Percentiles rank a stretch among this genome's conserved stretches.
Conservation (phyloP, 441 rosid genomes). For the Jatropha podagrica region DNA sequence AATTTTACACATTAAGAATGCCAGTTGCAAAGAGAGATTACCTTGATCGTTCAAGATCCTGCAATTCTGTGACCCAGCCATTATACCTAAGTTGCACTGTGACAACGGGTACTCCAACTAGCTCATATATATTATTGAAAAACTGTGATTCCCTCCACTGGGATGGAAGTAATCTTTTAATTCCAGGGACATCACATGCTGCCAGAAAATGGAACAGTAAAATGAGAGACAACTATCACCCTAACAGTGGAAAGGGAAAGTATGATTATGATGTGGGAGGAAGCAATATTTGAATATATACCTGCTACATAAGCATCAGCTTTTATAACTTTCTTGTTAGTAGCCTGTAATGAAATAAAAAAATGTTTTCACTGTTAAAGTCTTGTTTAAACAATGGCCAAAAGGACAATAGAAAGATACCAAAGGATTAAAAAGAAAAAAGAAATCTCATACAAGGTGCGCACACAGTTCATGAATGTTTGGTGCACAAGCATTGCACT, state of each 20-base stretch:
- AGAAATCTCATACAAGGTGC: background rate
- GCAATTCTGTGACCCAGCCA: constrained; percentile 97
- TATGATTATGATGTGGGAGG: background rate
- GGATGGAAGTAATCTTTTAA: constrained; percentile 81
- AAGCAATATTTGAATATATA: constrained; percentile 21
- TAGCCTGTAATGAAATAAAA: constrained; percentile 56
- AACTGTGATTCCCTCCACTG: constrained; percentile 78
- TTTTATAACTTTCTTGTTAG: constrained; percentile 66
- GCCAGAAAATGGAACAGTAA: constrained; percentile 24
- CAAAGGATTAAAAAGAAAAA: background rate
- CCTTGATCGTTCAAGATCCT: constrained; percentile 84
- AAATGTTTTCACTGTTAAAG: constrained; percentile 1
- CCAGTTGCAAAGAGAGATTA: constrained; percentile 26
- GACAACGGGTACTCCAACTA: constrained; percentile 90
- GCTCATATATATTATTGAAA: constrained; percentile 77
- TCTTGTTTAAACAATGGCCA: background rate
- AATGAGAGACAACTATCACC: background rate
- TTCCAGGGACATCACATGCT: constrained; percentile 98
- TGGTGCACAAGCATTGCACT: background rate
- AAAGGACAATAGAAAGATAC: background rate
- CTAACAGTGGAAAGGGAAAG: background rate
- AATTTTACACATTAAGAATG: background rate
- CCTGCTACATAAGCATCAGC: constrained; percentile 97
- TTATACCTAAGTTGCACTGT: constrained; percentile 96
- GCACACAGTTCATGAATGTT: background rate